phyloP scores from a whole-genome alignment of 495 filamentous ascomycete species.

The Daldinia decipiens region DNA sequence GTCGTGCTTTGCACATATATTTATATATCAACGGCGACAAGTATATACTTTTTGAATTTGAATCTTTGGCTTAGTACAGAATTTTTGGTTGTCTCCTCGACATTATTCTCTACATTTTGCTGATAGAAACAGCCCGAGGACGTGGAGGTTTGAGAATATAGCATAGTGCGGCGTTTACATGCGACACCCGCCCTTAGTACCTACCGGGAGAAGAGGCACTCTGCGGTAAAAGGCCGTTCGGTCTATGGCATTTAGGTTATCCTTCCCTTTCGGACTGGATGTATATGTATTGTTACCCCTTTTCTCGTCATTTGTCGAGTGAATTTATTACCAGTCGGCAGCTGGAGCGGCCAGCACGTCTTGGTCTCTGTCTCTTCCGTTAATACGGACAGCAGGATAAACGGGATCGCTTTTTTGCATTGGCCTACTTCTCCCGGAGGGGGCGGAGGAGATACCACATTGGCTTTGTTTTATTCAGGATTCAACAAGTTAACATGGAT shows the following conservation, averaged over 20 bases:
- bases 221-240: background rate
- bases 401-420: background rate
- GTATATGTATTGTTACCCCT: constrained; percentile 27
- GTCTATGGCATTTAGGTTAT: background rate
- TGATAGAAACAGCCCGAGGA: constrained; percentile 13
- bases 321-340: constrained; percentile 23
- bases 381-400: background rate
- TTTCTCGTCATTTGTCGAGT: constrained; percentile 15
- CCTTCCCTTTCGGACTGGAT: constrained; percentile 20
- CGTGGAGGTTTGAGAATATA: constrained; percentile 13
- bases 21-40: constrained; percentile 35
- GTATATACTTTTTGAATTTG: constrained; percentile 39
- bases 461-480: constrained; percentile 7
- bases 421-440: constrained; percentile 15
- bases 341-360: constrained; percentile 19
- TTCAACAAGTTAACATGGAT: background rate
- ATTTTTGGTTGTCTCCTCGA: constrained; percentile 17
- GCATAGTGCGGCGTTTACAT: constrained; percentile 6
- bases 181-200: constrained; percentile 1
- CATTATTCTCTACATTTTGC: background rate
- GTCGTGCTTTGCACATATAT: constrained; percentile 24
- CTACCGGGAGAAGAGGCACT: background rate
- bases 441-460: constrained; percentile 31
- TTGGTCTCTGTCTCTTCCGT: constrained; percentile 6
- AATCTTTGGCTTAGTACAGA: constrained; percentile 25